A percentile compares a stretch with the other conserved stretches of the same genome.
Evolutionary conservation across 306 rosid species (phyloP).

Genomic region (Phaseolus lunatus): DNA sequence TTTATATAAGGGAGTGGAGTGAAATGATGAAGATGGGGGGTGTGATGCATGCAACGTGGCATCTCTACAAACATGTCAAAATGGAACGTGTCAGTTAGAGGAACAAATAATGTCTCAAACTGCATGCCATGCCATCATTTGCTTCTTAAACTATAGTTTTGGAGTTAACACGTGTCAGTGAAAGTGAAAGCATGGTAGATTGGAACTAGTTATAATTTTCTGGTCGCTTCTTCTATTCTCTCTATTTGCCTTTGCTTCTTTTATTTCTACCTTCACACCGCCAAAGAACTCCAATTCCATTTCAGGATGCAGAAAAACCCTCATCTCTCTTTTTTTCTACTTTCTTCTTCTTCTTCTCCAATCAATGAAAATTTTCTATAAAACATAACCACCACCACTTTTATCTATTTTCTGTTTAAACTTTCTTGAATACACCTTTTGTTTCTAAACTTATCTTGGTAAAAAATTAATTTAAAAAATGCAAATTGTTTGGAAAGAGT

Average conservation of each 20-base stretch:
- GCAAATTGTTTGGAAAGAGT: background rate
- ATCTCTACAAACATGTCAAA: background rate
- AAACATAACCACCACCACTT: background rate
- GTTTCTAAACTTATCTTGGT: background rate
- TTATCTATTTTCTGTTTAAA: background rate
- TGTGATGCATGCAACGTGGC: slow-evolving; percentile 53
- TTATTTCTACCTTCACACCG: slow-evolving; percentile 22
- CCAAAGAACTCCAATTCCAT: background rate
- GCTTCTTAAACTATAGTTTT: background rate
- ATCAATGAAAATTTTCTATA: background rate
- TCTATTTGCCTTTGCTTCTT: background rate
- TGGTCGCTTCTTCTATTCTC: background rate
- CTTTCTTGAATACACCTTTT: background rate
- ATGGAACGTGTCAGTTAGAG: slow-evolving; percentile 46
- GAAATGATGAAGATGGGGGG: slow-evolving; percentile 28
- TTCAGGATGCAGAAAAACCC: background rate
- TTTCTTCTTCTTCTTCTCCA: background rate
- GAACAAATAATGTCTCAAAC: slow-evolving; percentile 19
- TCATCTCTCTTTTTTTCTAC: background rate
- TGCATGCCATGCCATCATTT: background rate
- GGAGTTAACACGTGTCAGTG: slow-evolving; percentile 36
- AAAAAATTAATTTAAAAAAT: too few relatives aligned
- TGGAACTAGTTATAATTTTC: slow-evolving; percentile 1
- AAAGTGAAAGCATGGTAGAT: background rate
- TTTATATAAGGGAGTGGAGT: slow-evolving; percentile 42